phyloP scores from a whole-genome alignment of 768 basidiomycete species.

The Leccinum pellstonianum region DNA sequence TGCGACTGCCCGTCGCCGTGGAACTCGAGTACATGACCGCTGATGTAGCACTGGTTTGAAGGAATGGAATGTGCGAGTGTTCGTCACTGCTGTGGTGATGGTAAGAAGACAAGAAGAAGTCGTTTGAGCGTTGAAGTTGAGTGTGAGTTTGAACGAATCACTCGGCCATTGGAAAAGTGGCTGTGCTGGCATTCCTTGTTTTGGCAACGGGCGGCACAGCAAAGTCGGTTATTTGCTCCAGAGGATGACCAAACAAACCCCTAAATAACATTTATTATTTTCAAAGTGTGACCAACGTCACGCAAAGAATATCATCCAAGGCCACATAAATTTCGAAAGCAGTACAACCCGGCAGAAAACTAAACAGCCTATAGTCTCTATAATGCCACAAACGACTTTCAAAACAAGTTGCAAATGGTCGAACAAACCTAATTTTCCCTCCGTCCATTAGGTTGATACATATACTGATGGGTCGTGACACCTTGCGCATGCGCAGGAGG shows the following conservation, averaged over 20 bases:
- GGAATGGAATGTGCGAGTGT: not conserved
- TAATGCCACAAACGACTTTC: slow-evolving; percentile 6
- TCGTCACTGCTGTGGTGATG: slow-evolving; percentile 8
- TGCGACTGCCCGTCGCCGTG: slow-evolving; percentile 54
- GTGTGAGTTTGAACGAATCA: slow-evolving; percentile 19
- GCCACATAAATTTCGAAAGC: slow-evolving; percentile 19
- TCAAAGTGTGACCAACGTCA: slow-evolving; percentile 23
- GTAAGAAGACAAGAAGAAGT: slow-evolving; percentile 20
- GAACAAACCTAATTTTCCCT: slow-evolving; percentile 23
- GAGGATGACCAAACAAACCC: slow-evolving; percentile 27
- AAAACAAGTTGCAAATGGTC: slow-evolving; percentile 3
- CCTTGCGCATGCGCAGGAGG: slow-evolving; percentile 22
- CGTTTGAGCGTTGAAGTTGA: slow-evolving; percentile 3
- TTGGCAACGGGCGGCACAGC: slow-evolving; percentile 7
- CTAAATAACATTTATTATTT: not conserved
- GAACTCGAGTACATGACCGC: slow-evolving; percentile 57
- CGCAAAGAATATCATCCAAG: slow-evolving; percentile 6
- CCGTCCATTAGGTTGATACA: slow-evolving; percentile 47
- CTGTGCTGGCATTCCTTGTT: slow-evolving; percentile 27
- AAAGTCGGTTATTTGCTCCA: slow-evolving; percentile 22
- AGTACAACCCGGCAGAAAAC: slow-evolving; percentile 7
- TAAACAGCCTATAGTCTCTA: slow-evolving; percentile 5
- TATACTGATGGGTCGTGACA: slow-evolving; percentile 41
- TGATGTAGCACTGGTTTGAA: not conserved
- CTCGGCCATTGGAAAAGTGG: slow-evolving; percentile 10